Percentiles rank a stretch among this genome's conserved stretches.
Conservation (phyloP, 805 yeast species). For the Kregervanrija fluxuum region DNA sequence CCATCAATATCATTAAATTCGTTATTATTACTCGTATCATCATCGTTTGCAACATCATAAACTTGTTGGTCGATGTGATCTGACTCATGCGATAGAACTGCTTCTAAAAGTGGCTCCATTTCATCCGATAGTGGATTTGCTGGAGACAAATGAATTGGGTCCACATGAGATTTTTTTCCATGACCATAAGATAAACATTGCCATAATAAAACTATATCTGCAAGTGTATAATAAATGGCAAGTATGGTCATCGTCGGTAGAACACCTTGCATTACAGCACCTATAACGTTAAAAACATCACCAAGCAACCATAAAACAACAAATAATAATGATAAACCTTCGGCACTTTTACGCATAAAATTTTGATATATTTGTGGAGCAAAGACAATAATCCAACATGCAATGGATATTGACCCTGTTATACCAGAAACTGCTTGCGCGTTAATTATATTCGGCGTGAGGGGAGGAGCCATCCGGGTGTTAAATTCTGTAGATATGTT, state of each 20-base stretch:
- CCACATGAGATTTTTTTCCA: constrained; percentile 43
- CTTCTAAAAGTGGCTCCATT: constrained; percentile 51
- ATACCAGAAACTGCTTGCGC: constrained; percentile 73
- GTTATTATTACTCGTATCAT: constrained; percentile 6
- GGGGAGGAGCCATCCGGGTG: constrained; percentile 46
- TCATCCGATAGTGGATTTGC: constrained; percentile 75
- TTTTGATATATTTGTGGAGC: constrained; percentile 96
- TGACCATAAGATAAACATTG: constrained; percentile 81
- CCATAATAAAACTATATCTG: constrained; percentile 75
- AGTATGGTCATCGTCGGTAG: constrained; percentile 90
- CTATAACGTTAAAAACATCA: constrained; percentile 87
- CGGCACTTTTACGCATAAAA: constrained; percentile 76
- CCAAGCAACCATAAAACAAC: constrained; percentile 90
- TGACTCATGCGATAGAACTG: constrained; percentile 42
- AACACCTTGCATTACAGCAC: constrained; percentile 84
- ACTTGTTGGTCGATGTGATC: constrained; percentile 8
- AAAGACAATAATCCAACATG: constrained; percentile 97
- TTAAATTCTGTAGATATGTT: no score
- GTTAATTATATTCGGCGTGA: constrained; percentile 58
- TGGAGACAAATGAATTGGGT: constrained; percentile 76
- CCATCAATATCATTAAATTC: constrained; percentile 27
- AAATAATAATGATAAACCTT: constrained; percentile 82
- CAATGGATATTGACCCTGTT: constrained; percentile 81
- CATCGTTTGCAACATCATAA: constrained; percentile 17
- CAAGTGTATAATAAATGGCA: constrained; percentile 87